Evolutionary conservation across 2,329 filamentous ascomycete species (phyloP).

Genomic region (Acarospora socialis): DNA sequence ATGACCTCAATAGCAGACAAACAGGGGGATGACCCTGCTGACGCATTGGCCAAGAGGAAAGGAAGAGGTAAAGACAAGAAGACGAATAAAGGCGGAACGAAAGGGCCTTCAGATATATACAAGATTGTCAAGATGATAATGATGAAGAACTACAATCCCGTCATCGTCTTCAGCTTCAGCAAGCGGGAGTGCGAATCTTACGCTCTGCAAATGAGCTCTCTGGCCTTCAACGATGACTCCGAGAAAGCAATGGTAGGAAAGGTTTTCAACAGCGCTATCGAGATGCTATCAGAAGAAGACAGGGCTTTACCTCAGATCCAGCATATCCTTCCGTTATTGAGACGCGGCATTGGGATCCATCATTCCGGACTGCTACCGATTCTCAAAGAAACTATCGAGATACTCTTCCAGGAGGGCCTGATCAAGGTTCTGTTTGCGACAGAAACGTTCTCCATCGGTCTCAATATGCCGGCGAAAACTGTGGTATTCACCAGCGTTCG

Average conservation of each 20-base stretch:
- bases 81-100: slow-evolving; percentile 70
- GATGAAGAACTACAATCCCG: slow-evolving; percentile 90
- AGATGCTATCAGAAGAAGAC: slow-evolving; percentile 84
- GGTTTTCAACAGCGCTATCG: slow-evolving; percentile 86
- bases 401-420: slow-evolving; percentile 91
- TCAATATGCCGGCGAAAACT: slow-evolving; percentile 99
- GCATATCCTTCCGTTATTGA: slow-evolving; percentile 74
- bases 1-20: slow-evolving; percentile 83
- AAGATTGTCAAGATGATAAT: slow-evolving; percentile 99
- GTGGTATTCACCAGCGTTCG: slow-evolving; percentile 96
- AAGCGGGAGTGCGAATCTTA: slow-evolving; percentile 91
- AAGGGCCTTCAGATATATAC: slow-evolving; percentile 68
- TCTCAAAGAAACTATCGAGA: slow-evolving; percentile 96
- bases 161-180: slow-evolving; percentile 99
- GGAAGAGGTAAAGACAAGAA: slow-evolving; percentile 88
- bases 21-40: slow-evolving; percentile 69
- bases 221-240: slow-evolving; percentile 91
- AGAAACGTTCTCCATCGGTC: slow-evolving; percentile 93
- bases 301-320: slow-evolving; percentile 77
- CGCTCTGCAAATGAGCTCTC: slow-evolving; percentile 69
- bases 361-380: slow-evolving; percentile 92
- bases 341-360: slow-evolving; percentile 90
- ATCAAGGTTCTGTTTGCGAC: slow-evolving; percentile 98
- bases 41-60: slow-evolving; percentile 64
- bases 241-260: slow-evolving; percentile 90